These are phyloP conservation scores for Alternaria hordeiaustralica DNA, from an alignment of 2,329 filamentous ascomycete genomes.

Conservation along the genomic window DNA sequence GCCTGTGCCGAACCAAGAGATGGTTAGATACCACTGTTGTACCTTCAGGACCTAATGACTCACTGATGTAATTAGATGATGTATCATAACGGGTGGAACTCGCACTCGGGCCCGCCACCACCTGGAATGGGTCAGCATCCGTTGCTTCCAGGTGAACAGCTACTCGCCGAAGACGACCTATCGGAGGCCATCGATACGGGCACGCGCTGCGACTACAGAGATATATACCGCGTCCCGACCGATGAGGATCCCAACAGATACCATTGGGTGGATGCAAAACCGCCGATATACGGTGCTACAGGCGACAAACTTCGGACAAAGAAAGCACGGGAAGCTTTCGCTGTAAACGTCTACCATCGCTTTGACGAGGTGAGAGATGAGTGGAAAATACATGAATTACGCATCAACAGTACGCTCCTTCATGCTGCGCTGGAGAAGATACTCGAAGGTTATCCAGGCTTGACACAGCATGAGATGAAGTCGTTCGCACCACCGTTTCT, in stretches of 20 bases:
- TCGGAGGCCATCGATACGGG: conserved; percentile 18
- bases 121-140: neutral
- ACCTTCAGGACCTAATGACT: neutral
- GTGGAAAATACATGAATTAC: conserved; percentile 9
- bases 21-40: neutral
- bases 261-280: conserved; percentile 14
- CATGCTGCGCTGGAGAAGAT: conserved; percentile 62
- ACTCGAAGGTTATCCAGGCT: conserved; percentile 63
- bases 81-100: too few relatives aligned
- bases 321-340: conserved; percentile 21
- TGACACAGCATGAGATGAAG: conserved; percentile 66
- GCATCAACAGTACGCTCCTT: conserved; percentile 65
- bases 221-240: conserved; percentile 9
- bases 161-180: conserved; percentile 4
- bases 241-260: conserved; percentile 6
- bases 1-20: neutral
- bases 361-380: conserved; percentile 9
- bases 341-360: conserved; percentile 12
- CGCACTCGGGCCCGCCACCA: too few relatives aligned
- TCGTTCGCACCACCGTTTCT: conserved; percentile 66
- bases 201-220: conserved; percentile 12
- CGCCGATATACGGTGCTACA: neutral
- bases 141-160: neutral
- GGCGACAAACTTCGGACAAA: conserved; percentile 13
- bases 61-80: neutral